Evolutionary conservation across 495 filamentous ascomycete genomes (phyloP).

Genomic region (Mycothermus thermophilus): DNA sequence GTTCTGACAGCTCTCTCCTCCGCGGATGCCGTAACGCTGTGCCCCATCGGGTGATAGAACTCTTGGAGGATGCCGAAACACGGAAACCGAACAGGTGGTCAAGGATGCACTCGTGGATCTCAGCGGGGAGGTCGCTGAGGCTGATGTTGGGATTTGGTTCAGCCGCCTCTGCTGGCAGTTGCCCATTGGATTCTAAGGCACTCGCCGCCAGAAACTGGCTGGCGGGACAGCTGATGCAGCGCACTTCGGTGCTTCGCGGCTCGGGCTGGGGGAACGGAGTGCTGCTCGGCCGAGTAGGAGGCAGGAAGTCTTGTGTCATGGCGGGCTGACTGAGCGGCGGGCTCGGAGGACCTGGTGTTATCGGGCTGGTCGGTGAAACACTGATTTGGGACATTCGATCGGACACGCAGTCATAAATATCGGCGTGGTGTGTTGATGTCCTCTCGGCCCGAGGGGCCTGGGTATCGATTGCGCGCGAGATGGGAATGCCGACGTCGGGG

Average conservation of each 20-base stretch:
- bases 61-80: slow-evolving; percentile 41
- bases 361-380: slow-evolving; percentile 37
- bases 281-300: slow-evolving; percentile 39
- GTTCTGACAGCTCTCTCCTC: slow-evolving; percentile 47
- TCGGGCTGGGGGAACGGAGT: slow-evolving; percentile 44
- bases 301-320: slow-evolving; percentile 34
- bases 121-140: slow-evolving; percentile 46
- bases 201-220: slow-evolving; percentile 15
- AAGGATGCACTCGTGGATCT: slow-evolving; percentile 58
- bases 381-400: slow-evolving; percentile 37
- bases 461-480: slow-evolving; percentile 19
- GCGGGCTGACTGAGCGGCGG: slow-evolving; percentile 35
- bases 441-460: slow-evolving; percentile 14
- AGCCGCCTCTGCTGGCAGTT: slow-evolving; percentile 12
- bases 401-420: slow-evolving; percentile 29
- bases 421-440: slow-evolving; percentile 18
- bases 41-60: slow-evolving; percentile 44
- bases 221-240: slow-evolving; percentile 25
- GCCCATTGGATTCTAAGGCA: slow-evolving; percentile 11
- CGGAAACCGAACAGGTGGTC: slow-evolving; percentile 56
- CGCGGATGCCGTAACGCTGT: slow-evolving; percentile 53
- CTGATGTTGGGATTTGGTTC: slow-evolving; percentile 25
- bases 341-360: slow-evolving; percentile 39
- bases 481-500: slow-evolving; percentile 13
- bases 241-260: slow-evolving; percentile 27